Percentiles rank a stretch among this genome's conserved stretches.
Evolutionary conservation across 495 filamentous ascomycete genomes (phyloP).

Genomic region (Daldinia bambusicola): DNA sequence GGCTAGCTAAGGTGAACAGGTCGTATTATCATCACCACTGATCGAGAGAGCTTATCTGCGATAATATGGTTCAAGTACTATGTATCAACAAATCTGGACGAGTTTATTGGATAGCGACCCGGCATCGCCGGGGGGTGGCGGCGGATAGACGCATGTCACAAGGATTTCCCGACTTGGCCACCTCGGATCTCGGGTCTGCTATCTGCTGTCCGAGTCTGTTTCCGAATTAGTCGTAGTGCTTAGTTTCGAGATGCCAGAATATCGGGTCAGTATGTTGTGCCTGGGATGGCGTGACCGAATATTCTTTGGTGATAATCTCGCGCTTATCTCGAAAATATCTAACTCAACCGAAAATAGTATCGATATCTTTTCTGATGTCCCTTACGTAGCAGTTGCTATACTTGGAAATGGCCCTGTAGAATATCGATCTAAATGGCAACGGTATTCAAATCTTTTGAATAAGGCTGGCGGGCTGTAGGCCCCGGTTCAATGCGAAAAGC

Average conservation of each 20-base stretch:
- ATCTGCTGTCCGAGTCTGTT: slow-evolving; percentile 30
- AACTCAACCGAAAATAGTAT: slow-evolving; percentile 5
- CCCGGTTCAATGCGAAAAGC: slow-evolving; percentile 32
- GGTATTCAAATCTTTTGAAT: slow-evolving; percentile 24
- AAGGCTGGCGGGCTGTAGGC: slow-evolving; percentile 45
- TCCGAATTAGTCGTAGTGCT: slow-evolving; percentile 22
- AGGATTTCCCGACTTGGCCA: slow-evolving; percentile 16
- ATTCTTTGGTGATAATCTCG: slow-evolving; percentile 19
- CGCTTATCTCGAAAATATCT: slow-evolving; percentile 7
- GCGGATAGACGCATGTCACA: slow-evolving; percentile 34
- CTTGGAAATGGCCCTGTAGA: slow-evolving; percentile 23
- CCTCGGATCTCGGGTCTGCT: slow-evolving; percentile 39
- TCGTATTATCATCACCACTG: slow-evolving; percentile 1
- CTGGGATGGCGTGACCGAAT: neutral
- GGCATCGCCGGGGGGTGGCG: slow-evolving; percentile 13
- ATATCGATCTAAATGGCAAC: slow-evolving; percentile 39
- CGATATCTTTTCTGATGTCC: slow-evolving; percentile 22
- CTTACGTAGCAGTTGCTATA: slow-evolving; percentile 12
- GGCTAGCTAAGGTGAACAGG: neutral
- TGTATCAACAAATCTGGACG: slow-evolving; percentile 9
- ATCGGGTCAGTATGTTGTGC: slow-evolving; percentile 2
- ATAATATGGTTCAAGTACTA: slow-evolving; percentile 20
- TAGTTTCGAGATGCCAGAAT: slow-evolving; percentile 8
- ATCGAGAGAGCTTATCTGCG: slow-evolving; percentile 6
- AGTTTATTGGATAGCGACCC: slow-evolving; percentile 24